Evolutionary conservation across 768 basidiomycete species (phyloP).

Genomic region (Pisolithus albus): DNA sequence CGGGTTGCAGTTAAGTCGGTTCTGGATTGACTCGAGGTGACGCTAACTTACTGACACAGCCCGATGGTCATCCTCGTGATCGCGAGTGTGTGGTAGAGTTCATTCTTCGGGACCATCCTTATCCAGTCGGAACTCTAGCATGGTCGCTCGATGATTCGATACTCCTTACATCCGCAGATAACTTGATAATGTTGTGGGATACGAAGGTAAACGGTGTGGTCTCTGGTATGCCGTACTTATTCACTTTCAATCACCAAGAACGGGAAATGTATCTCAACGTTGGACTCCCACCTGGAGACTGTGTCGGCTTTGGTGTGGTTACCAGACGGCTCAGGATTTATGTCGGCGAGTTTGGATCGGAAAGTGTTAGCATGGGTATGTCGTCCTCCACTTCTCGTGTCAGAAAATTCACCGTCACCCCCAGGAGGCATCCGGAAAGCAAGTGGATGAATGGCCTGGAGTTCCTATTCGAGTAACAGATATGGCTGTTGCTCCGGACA

Average conservation of each 20-base stretch:
- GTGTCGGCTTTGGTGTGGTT: conserved; percentile 86
- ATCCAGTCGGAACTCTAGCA: conserved; percentile 72
- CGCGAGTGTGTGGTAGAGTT: conserved; percentile 55
- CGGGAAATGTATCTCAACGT: conserved; percentile 58
- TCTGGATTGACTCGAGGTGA: conserved; percentile 5
- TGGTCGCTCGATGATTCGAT: conserved; percentile 90
- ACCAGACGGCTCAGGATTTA: conserved; percentile 82
- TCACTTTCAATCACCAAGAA: conserved; percentile 41
- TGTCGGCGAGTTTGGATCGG: conserved; percentile 83
- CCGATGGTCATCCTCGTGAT: conserved; percentile 41
- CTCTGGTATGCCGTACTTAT: conserved; percentile 1
- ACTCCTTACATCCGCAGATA: conserved; percentile 78
- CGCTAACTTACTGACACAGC: conserved; percentile 25
- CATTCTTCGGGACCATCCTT: conserved; percentile 69
- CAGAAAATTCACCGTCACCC: conserved; percentile 6
- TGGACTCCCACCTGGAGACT: conserved; percentile 71
- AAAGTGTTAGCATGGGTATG: conserved; percentile 77
- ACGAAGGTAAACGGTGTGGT: conserved; percentile 53
- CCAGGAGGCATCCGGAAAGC: conserved; percentile 71
- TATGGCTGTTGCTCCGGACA: conserved; percentile 82
- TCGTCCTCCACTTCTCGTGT: conserved; percentile 16
- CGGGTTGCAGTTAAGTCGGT: conserved; percentile 57
- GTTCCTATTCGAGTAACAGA: conserved; percentile 79
- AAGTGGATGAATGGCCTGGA: conserved; percentile 60
- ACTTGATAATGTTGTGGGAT: conserved; percentile 84